These are phyloP conservation scores for Pilaira anomala DNA, from an alignment of 192 early-diverging fungal genomes.

Conservation along the genomic window DNA sequence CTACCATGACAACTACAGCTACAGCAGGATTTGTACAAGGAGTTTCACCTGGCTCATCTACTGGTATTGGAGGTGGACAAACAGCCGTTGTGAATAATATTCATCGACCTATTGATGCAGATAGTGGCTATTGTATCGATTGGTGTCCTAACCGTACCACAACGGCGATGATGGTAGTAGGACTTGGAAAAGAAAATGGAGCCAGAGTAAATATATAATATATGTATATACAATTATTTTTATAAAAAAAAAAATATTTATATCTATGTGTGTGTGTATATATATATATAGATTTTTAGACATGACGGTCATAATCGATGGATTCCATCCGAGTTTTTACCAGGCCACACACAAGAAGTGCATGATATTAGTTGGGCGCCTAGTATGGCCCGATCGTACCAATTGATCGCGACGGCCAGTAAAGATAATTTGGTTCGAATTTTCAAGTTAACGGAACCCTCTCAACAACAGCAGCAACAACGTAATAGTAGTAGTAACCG, in stretches of 20 bases:
- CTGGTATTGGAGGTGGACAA: constrained; percentile 4
- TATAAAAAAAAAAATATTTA: neutral
- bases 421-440: constrained; percentile 76
- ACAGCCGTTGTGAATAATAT: constrained; percentile 1
- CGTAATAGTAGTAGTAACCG: neutral
- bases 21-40: constrained; percentile 6
- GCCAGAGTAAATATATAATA: constrained; percentile 64
- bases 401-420: constrained; percentile 80
- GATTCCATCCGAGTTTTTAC: constrained; percentile 54
- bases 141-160: constrained; percentile 86
- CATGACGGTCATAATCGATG: constrained; percentile 60
- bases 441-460: constrained; percentile 61
- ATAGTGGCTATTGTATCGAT: constrained; percentile 76
- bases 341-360: constrained; percentile 60
- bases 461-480: neutral
- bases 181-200: constrained; percentile 75
- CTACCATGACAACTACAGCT: neutral
- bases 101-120: constrained; percentile 52
- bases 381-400: constrained; percentile 70
- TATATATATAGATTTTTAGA: constrained; percentile 47
- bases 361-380: constrained; percentile 71
- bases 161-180: constrained; percentile 79
- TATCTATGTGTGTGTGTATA: neutral
- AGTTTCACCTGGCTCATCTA: constrained; percentile 11
- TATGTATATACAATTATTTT: neutral